Evolutionary conservation across 2,329 filamentous ascomycete species (phyloP), one percentile per base, ranked within the genome.

Genomic region (Ilyonectria sp.): DNA sequence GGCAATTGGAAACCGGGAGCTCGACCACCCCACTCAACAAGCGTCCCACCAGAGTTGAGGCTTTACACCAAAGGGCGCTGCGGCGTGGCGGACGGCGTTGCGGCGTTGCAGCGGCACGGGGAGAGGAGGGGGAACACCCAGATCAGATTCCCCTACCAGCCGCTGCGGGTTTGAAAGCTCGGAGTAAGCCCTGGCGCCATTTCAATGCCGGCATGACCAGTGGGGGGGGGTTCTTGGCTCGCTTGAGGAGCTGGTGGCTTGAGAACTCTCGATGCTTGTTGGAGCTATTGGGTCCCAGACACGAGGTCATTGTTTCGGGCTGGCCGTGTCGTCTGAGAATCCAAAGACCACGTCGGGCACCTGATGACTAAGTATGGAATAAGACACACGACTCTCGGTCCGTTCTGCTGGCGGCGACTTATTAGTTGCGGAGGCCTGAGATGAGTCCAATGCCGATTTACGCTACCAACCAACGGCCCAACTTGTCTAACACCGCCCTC

Each of bases 141-240:
- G 56, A 68, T 68, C 68, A 67, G 47, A 64, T 57, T 68, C 60
- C 69, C 66, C 55, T 59, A 63, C 54, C 56, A 70, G 63, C 64
- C 65, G 60, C 65, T 26, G 37, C 66, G 47, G 67, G 63, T 64
- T 71, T 66, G 43, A 67, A 67, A 66, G 61, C 37, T 63, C 65
- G 55, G 60, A 60, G 53, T 35, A 56, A 68, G 40, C 65, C 53
- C 47, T 72, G 57, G 65, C 72, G 73, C 73, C 74, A 75, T 69
- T 31, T 55, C 54, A 53, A 60, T 71, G 62, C 65, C 67, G 71
- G 68, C 69, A 53, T 53, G 50, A 53, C 50, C 50, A 35, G 2
- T 33, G 10, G 40, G 31, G 31, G 31, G 31, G 31, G 11, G 8
- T 17, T n/a, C 31, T 53, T 53, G 29, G 50, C 29, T 35, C 29